Evolutionary conservation across 208 protist genomes (phyloP), one percentile per base, ranked within the genome.

Genomic region (Novymonas esmeraldas): DNA sequence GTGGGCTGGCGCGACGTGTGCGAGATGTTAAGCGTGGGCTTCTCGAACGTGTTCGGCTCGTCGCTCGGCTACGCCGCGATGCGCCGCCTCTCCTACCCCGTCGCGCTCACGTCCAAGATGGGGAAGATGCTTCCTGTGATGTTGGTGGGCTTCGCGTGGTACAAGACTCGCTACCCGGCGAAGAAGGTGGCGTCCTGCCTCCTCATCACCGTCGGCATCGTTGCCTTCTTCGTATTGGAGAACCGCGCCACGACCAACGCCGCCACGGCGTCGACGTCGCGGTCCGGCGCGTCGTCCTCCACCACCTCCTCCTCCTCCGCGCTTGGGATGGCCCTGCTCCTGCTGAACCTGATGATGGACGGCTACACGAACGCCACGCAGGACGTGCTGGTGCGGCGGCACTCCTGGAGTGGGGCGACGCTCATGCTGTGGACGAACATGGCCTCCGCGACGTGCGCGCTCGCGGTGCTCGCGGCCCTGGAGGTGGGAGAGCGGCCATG

Each of bases 61-160:
- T 83, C 77, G 22, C 70, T 90, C 14, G 77, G 84, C 52, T 92
- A 89, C 69, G 79, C 78, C 9, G 82, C 85, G 39, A 93, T 95
- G 90, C 85, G 87, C 9, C 87, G 76, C 1, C 73, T 95, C 38
- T 75, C 87, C 20, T 95, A 85, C 68, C 90, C 90, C 0, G 79
- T 95, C 13, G 74, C 89, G 49, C 79, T 95, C 20, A 81, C 87
- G 0, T 73, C 82, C 9, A 95, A 95, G 70, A 95, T 95, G 90
- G 79, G 69, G 29, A 95, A 95, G 73, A 93, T 95, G 87, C 67
- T 95, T 16, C 90, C 90, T 0, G 84, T 92, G 3, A 88, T 95
- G 70, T 38, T 93, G 14, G 83, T 95, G 18, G 90, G 90, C 10
- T 82, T 85, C 39, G 42, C 90, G 31, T 91, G 80, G 75, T 67